phyloP scores from a whole-genome alignment of 2,329 filamentous ascomycete genomes.

The Trichoderma polysporum region DNA sequence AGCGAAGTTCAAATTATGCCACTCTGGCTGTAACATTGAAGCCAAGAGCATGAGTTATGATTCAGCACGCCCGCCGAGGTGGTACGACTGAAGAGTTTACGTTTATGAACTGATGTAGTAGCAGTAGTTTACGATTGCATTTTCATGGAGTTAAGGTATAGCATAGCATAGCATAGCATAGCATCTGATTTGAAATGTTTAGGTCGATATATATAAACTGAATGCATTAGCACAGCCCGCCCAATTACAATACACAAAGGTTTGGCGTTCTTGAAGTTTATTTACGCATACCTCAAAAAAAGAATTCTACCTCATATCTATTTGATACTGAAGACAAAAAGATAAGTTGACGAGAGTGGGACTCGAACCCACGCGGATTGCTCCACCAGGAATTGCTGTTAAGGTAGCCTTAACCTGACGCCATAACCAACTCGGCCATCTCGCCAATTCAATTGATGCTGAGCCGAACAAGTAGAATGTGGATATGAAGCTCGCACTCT shows the following conservation, averaged over 20 bases:
- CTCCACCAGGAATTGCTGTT: slow-evolving; percentile 23
- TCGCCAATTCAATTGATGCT: slow-evolving; percentile 5
- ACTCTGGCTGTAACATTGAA: neutral
- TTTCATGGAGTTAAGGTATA: neutral
- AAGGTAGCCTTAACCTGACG: slow-evolving; percentile 23
- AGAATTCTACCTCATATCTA: neutral
- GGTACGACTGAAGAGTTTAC: neutral
- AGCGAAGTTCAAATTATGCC: neutral
- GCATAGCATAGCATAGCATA: neutral
- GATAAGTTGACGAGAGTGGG: slow-evolving; percentile 22
- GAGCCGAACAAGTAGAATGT: neutral
- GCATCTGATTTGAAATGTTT: neutral
- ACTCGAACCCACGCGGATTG: slow-evolving; percentile 25
- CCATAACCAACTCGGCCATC: slow-evolving; percentile 23
- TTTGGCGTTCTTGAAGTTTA: too few species aligned
- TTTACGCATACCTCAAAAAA: too few species aligned
- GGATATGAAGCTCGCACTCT: neutral
- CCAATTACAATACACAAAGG: too few species aligned
- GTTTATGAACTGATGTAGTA: neutral
- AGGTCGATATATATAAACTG: neutral
- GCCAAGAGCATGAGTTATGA: neutral
- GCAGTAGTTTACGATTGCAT: neutral
- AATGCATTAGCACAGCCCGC: neutral
- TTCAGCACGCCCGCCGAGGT: neutral
- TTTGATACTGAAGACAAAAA: neutral